phyloP scores from a whole-genome alignment of 768 basidiomycete genomes.

The Mycena albidolilacea region DNA sequence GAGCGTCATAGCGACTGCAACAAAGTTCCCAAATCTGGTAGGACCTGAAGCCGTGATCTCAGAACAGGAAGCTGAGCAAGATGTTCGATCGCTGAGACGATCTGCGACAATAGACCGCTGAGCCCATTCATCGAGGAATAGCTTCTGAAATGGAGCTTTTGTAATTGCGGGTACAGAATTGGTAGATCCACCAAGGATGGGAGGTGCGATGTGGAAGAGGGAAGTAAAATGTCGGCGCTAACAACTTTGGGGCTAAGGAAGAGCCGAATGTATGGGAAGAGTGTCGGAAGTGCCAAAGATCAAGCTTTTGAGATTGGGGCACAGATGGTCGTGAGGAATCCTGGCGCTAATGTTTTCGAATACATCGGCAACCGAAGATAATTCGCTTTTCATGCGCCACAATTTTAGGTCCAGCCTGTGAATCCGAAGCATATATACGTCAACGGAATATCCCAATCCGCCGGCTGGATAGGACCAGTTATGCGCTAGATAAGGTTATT shows the following conservation, averaged over 20 bases:
- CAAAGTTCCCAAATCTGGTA: background rate
- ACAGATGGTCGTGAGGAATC: constrained; percentile 4
- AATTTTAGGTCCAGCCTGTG: background rate
- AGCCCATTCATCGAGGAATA: background rate
- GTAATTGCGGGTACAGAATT: constrained; percentile 1
- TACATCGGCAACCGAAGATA: background rate
- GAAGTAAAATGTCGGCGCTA: background rate
- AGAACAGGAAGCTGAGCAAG: constrained; percentile 6
- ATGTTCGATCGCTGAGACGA: background rate
- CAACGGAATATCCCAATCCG: background rate
- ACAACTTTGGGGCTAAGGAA: background rate
- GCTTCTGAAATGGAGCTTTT: background rate
- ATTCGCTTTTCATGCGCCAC: background rate
- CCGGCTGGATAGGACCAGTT: background rate
- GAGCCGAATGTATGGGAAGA: background rate
- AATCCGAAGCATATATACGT: background rate
- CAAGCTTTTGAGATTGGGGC: background rate
- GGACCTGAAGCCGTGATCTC: background rate
- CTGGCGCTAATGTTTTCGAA: background rate
- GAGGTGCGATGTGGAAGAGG: background rate
- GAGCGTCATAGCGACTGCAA: background rate
- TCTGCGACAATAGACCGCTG: background rate
- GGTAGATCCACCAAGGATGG: background rate
- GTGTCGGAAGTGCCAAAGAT: background rate
- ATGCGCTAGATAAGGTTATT: background rate